phyloP scores from a whole-genome alignment of 1,284 basidiomycete genomes.

The Puccinia hordei region DNA sequence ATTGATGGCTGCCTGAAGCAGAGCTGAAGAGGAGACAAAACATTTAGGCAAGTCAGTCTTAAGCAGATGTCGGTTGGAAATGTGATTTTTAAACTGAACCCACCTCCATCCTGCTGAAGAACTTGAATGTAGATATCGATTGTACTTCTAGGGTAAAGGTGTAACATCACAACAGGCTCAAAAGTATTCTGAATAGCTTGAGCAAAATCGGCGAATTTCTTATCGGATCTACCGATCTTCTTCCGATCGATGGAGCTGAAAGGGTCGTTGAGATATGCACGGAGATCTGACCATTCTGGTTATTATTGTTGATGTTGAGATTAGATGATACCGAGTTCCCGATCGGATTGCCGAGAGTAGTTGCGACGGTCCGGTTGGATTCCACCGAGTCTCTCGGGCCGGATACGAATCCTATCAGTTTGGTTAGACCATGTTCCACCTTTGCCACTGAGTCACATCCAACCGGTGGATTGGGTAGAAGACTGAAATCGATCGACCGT shows the following conservation, averaged over 20 bases:
- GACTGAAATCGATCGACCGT: slow-evolving; percentile 75
- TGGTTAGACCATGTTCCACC: slow-evolving; percentile 85
- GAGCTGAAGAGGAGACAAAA: slow-evolving; percentile 16
- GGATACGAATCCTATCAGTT: slow-evolving; percentile 80
- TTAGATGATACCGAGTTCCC: slow-evolving; percentile 64
- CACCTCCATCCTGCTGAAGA: slow-evolving; percentile 80
- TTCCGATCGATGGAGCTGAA: slow-evolving; percentile 80
- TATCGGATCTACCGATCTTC: slow-evolving; percentile 77
- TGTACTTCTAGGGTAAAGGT: slow-evolving; percentile 86
- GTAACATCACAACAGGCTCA: slow-evolving; percentile 87
- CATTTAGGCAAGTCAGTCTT: background rate
- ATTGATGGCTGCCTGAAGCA: slow-evolving; percentile 87
- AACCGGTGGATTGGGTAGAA: slow-evolving; percentile 68
- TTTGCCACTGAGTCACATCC: slow-evolving; percentile 75
- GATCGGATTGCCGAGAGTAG: slow-evolving; percentile 67
- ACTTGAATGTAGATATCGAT: slow-evolving; percentile 93
- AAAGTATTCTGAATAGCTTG: slow-evolving; percentile 88
- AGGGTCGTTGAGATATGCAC: slow-evolving; percentile 80
- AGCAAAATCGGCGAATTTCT: slow-evolving; percentile 83
- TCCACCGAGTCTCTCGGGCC: slow-evolving; percentile 73
- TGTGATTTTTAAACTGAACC: slow-evolving; percentile 52
- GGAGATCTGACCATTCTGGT: slow-evolving; percentile 76
- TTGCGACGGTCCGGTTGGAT: slow-evolving; percentile 62
- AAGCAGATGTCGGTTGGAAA: background rate
- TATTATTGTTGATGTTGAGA: slow-evolving; percentile 28